Conservation (phyloP, 2,329 filamentous ascomycete genomes). For the Aspergillus ustus region DNA sequence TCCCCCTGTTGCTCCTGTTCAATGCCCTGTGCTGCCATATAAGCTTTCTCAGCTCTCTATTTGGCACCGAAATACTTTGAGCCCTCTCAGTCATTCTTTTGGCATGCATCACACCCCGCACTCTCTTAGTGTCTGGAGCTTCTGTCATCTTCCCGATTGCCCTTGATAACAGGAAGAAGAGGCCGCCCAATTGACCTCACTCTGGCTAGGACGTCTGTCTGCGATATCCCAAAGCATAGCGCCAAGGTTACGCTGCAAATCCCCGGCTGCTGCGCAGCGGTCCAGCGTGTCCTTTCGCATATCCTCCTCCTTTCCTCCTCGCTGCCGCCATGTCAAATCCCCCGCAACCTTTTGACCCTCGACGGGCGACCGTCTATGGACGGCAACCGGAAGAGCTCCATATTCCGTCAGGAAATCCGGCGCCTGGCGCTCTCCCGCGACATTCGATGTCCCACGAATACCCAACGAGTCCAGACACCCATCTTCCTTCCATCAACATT, state of each 20-base stretch:
- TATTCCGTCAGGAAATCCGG: slow-evolving; percentile 47
- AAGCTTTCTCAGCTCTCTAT: slow-evolving; percentile 3
- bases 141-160: slow-evolving; percentile 16
- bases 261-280: slow-evolving; percentile 16
- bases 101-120: slow-evolving; percentile 53
- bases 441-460: slow-evolving; percentile 53
- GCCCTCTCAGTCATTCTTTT: slow-evolving; percentile 31
- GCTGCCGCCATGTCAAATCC: slow-evolving; percentile 51
- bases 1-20: not conserved
- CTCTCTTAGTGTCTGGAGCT: slow-evolving; percentile 47
- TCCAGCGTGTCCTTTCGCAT: not conserved
- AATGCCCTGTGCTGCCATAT: slow-evolving; percentile 10
- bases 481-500: slow-evolving; percentile 62
- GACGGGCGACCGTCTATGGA: slow-evolving; percentile 52
- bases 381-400: slow-evolving; percentile 63
- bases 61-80: slow-evolving; percentile 29
- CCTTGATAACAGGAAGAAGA: slow-evolving; percentile 5
- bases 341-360: slow-evolving; percentile 55
- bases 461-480: slow-evolving; percentile 54
- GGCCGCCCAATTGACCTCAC: not conserved
- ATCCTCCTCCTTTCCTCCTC: not conserved
- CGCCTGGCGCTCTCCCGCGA: slow-evolving; percentile 41
- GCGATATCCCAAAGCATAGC: not conserved
- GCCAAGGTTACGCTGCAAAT: not conserved
- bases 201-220: not conserved